Evolutionary conservation across 805 yeast genomes (phyloP).

Genomic region (Sugiyamaella floridensis): DNA sequence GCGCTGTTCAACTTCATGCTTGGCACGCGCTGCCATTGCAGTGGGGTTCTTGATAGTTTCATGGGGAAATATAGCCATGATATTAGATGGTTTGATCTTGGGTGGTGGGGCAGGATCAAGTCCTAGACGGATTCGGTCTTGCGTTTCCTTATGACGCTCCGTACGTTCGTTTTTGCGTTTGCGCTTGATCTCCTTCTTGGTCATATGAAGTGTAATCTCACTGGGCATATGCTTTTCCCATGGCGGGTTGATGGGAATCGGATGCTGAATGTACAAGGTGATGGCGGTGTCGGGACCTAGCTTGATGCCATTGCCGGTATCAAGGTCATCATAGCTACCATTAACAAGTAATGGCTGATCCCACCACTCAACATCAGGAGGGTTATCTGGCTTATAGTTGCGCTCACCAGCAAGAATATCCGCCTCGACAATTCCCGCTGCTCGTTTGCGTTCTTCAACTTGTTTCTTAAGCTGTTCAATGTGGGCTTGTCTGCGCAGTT

Average conservation of each 20-base stretch:
- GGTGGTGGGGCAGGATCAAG: slow-evolving; percentile 84
- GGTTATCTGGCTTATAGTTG: slow-evolving; percentile 39
- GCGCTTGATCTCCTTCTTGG: slow-evolving; percentile 70
- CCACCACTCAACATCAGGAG: slow-evolving; percentile 88
- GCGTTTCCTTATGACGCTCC: slow-evolving; percentile 56
- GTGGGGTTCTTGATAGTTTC: slow-evolving; percentile 89
- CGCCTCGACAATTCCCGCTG: slow-evolving; percentile 42
- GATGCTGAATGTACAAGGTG: slow-evolving; percentile 74
- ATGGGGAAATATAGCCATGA: slow-evolving; percentile 79
- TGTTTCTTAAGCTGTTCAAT: slow-evolving; percentile 31
- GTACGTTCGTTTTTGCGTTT: slow-evolving; percentile 65
- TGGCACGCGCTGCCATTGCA: slow-evolving; percentile 65
- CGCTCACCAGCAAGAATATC: slow-evolving; percentile 52
- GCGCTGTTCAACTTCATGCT: slow-evolving; percentile 60
- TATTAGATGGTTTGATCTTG: slow-evolving; percentile 73
- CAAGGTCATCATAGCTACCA: slow-evolving; percentile 26
- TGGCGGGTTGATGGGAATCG: slow-evolving; percentile 56
- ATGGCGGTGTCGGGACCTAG: slow-evolving; percentile 33
- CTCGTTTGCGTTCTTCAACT: slow-evolving; percentile 27
- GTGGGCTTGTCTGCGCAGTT: slow-evolving; percentile 37
- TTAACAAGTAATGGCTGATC: slow-evolving; percentile 51
- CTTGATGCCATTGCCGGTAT: neutral
- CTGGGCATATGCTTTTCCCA: slow-evolving; percentile 44
- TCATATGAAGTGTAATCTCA: slow-evolving; percentile 49
- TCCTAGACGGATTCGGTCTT: slow-evolving; percentile 73